A percentile compares a stretch with the other conserved stretches of the same genome.
These are phyloP conservation scores for Ceriops zippeliana DNA, from an alignment of 345 rosid species.

Conservation along the genomic window DNA sequence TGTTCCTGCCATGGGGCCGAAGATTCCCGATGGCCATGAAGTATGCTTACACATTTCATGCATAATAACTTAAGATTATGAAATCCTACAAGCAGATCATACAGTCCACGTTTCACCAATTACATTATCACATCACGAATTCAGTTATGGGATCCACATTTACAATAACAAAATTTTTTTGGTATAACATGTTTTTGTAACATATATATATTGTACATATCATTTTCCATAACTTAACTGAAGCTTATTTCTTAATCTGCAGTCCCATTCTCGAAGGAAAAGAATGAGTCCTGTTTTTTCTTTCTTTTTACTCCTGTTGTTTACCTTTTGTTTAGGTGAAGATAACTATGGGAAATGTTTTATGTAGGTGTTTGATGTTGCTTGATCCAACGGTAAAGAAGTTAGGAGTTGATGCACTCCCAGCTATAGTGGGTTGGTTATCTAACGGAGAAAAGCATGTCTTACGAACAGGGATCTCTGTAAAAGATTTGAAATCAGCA, in stretches of 20 bases:
- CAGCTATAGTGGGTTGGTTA: conserved; percentile 85
- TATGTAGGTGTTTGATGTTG: conserved; percentile 60
- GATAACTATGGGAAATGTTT: not conserved
- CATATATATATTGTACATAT: not conserved
- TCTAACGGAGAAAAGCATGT: conserved; percentile 75
- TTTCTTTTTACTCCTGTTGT: not conserved
- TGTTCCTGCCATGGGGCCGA: too few species aligned
- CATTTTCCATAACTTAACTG: not conserved
- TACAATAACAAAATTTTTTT: too few species aligned
- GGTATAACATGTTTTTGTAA: too few species aligned
- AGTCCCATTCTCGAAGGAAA: not conserved
- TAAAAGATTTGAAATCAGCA: conserved; percentile 69
- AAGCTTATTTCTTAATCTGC: not conserved
- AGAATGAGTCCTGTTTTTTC: not conserved
- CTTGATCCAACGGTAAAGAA: conserved; percentile 45
- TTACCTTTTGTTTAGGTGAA: not conserved
- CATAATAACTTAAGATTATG: too few species aligned
- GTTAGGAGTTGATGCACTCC: conserved; percentile 68
- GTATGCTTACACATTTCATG: too few species aligned
- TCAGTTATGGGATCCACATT: too few species aligned
- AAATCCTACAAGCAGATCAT: too few species aligned
- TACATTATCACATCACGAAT: too few species aligned
- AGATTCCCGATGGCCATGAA: too few species aligned
- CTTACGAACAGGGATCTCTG: conserved; percentile 61
- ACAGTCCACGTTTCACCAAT: too few species aligned